Evolutionary conservation across 495 filamentous ascomycete genomes (phyloP).

Genomic region (Lichenothelia convexa): DNA sequence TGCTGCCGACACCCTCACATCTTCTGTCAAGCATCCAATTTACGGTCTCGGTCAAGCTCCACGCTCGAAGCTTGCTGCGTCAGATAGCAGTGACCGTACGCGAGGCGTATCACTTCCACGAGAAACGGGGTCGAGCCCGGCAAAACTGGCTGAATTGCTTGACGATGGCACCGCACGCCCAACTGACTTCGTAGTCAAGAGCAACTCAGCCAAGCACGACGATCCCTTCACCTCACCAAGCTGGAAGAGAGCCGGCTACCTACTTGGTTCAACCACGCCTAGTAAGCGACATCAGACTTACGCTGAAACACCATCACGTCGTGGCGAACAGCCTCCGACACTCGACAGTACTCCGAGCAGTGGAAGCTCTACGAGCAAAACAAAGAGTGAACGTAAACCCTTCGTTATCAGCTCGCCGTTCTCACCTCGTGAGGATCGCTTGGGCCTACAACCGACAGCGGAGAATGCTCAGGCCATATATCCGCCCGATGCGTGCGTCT

Average conservation of each 20-base stretch:
- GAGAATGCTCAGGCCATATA: constrained; percentile 40
- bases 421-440: constrained; percentile 11
- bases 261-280: constrained; percentile 1
- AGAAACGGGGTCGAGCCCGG: no score
- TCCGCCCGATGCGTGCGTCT: constrained; percentile 36
- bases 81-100: no score
- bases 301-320: no score
- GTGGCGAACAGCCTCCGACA: no score
- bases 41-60: background rate
- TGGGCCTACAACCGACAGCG: constrained; percentile 13
- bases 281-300: background rate
- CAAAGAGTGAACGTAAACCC: background rate
- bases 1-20: background rate
- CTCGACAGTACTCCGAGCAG: no score
- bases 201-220: constrained; percentile 1
- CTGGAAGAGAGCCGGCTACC: background rate
- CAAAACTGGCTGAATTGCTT: no score
- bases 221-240: constrained; percentile 8
- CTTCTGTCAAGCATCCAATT: background rate
- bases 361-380: no score
- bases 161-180: no score
- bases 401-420: constrained; percentile 2
- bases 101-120: no score
- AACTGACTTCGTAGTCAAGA: constrained; percentile 5
- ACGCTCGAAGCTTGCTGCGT: no score